Percentiles rank a stretch among this genome's conserved stretches.
Conservation (phyloP, 768 basidiomycete species). For the Podaxis sp. region DNA sequence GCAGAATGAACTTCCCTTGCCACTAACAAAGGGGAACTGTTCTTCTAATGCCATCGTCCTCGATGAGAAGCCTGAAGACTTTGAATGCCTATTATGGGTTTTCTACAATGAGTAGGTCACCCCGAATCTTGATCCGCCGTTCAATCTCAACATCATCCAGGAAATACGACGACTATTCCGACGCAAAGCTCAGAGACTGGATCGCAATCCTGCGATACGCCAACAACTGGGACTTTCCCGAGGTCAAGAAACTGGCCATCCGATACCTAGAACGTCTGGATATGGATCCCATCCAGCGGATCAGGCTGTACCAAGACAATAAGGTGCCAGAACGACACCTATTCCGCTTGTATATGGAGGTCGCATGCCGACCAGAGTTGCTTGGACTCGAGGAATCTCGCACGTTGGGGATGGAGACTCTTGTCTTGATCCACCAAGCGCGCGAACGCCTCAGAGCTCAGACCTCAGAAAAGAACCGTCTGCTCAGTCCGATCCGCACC, state of each 20-base stretch:
- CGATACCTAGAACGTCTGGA: neutral
- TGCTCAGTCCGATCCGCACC: neutral
- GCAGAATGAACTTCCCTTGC: slow-evolving; percentile 2
- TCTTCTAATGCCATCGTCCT: slow-evolving; percentile 12
- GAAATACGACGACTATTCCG: neutral
- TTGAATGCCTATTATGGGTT: slow-evolving; percentile 18
- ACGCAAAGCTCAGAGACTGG: neutral
- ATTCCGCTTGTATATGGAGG: slow-evolving; percentile 1
- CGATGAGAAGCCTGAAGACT: slow-evolving; percentile 15
- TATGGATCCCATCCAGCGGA: neutral
- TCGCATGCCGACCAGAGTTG: slow-evolving; percentile 24
- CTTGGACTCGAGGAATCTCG: slow-evolving; percentile 53
- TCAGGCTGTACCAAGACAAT: slow-evolving; percentile 4
- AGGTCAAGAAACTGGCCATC: slow-evolving; percentile 2
- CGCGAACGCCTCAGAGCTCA: slow-evolving; percentile 49
- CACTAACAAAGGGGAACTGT: slow-evolving; percentile 5
- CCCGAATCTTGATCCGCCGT: neutral
- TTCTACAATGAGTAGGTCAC: slow-evolving; percentile 18
- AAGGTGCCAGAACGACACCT: neutral
- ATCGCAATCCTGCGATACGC: neutral
- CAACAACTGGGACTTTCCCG: slow-evolving; percentile 5
- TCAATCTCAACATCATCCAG: neutral
- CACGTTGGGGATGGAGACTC: slow-evolving; percentile 54
- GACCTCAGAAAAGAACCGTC: neutral
- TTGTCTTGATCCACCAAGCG: slow-evolving; percentile 50